Base-by-base conservation (phyloP, 2,329 filamentous ascomycete genomes). In the Aureobasidium sp. region DNA sequence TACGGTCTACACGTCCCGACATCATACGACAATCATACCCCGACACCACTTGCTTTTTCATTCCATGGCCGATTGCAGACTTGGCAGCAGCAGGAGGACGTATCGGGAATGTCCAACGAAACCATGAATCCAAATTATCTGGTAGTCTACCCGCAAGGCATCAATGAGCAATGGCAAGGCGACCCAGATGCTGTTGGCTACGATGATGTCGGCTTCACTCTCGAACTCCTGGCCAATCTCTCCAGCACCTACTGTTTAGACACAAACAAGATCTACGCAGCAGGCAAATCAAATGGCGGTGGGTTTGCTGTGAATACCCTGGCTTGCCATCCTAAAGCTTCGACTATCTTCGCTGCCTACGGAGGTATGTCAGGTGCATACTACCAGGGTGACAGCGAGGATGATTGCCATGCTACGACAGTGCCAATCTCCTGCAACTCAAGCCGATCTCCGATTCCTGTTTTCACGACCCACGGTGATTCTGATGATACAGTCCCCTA, bases 221-320 rank as follows among this genome's bases (percentile, higher is more conserved):
- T 74, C 4, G 75, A 77, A 56, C 70, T 80, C n/a, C 67, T 78
- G 42, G 67, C 71, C 26, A 65, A 75, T 27, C 64, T 81, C 10
- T 67, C 75, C 59, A 65, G 68, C 7, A 69, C 68, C 6, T 77
- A 77, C 66, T 80, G 78, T 66, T 73, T 81, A 64, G 76, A 81
- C 63, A 66, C 69, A 1, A 68, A 67, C 5, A 73, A 73, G 4
- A 71, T 81, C 41, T 81, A 79, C 62, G 73, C 73, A 8, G 71
- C 73, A 0, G 79, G 78, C 46, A 82, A 83, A 64, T 84, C 76
- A 64, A 82, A 84, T 47, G 82, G 80, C 3, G 82, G 79, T 1
- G 82, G 79, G 1, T 80, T 76, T 12, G 76, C 79, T 27, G 75
- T 74, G 2, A 75, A 73, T 23, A 65, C 76, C 1, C 75, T 82